These are phyloP conservation scores for Luffa acutangula DNA, from an alignment of 306 rosid species.

Conservation along the genomic window DNA sequence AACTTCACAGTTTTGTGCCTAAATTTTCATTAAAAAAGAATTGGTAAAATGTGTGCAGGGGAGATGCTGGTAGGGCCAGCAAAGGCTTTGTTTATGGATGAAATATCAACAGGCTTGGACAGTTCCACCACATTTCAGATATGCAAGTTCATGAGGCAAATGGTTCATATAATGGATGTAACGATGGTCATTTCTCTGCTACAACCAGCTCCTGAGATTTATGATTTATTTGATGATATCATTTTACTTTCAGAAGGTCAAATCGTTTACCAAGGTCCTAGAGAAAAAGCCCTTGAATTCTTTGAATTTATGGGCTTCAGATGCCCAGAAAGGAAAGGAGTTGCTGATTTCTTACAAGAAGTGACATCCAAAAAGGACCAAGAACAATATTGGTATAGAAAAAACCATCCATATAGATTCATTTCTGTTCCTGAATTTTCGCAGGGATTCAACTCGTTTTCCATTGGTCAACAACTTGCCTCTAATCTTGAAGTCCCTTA, in stretches of 20 bases:
- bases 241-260: constrained; percentile 70
- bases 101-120: constrained; percentile 85
- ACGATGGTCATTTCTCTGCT: constrained; percentile 63
- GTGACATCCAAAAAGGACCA: constrained; percentile 81
- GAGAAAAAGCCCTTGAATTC: constrained; percentile 46
- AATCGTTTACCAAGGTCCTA: constrained; percentile 67
- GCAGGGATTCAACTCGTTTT: constrained; percentile 29
- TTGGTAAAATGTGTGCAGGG: constrained; percentile 27
- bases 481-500: constrained; percentile 43
- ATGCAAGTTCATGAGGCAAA: constrained; percentile 63
- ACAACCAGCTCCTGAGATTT: constrained; percentile 49
- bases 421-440: constrained; percentile 47
- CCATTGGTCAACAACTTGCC: constrained; percentile 37
- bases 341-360: constrained; percentile 79
- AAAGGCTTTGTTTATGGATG: constrained; percentile 74
- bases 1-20: neutral
- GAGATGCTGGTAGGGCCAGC: constrained; percentile 92
- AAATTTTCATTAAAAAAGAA: neutral
- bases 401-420: constrained; percentile 35
- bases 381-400: constrained; percentile 63
- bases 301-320: constrained; percentile 48
- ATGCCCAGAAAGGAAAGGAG: constrained; percentile 81
- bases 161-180: constrained; percentile 77
- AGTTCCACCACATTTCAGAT: constrained; percentile 88
- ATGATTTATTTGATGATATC: constrained; percentile 41